Evolutionary conservation across 345 rosid genomes (phyloP).

Genomic region (Aethionema arabicum): DNA sequence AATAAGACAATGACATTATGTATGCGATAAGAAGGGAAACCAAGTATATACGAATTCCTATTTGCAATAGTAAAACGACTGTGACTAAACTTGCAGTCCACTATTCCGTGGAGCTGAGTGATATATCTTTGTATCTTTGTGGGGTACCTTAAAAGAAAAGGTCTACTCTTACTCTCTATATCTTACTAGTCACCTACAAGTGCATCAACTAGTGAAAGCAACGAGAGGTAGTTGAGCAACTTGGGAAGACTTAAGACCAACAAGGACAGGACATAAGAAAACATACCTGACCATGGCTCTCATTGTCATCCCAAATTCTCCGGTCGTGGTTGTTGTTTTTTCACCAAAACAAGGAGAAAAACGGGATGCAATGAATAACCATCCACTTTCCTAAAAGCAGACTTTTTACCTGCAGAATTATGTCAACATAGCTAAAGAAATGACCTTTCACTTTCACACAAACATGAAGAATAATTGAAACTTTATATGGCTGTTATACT

Average conservation of each 20-base stretch:
- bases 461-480: slow-evolving; percentile 26
- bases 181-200: slow-evolving; percentile 32
- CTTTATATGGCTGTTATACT: slow-evolving; percentile 34
- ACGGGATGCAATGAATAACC: slow-evolving; percentile 12
- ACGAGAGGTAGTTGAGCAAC: slow-evolving; percentile 27
- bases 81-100: slow-evolving; percentile 38
- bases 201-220: slow-evolving; percentile 34
- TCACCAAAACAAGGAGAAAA: slow-evolving; percentile 7
- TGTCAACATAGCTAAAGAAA: slow-evolving; percentile 28
- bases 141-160: slow-evolving; percentile 34
- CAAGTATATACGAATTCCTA: slow-evolving; percentile 35
- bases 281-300: slow-evolving; percentile 30
- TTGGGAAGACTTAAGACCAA: slow-evolving; percentile 25
- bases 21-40: slow-evolving; percentile 24
- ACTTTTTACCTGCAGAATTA: slow-evolving; percentile 24
- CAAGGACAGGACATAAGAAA: slow-evolving; percentile 33
- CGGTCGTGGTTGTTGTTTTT: slow-evolving; percentile 21
- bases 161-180: slow-evolving; percentile 24
- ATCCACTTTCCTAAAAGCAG: not conserved
- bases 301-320: slow-evolving; percentile 23
- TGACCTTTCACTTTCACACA: slow-evolving; percentile 26
- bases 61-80: slow-evolving; percentile 34
- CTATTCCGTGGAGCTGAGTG: slow-evolving; percentile 36
- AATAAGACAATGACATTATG: slow-evolving; percentile 34
- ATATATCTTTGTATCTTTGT: slow-evolving; percentile 34